Evolutionary conservation across 2,329 filamentous ascomycete species (phyloP).

Genomic region (Talaromyces funiculosus): DNA sequence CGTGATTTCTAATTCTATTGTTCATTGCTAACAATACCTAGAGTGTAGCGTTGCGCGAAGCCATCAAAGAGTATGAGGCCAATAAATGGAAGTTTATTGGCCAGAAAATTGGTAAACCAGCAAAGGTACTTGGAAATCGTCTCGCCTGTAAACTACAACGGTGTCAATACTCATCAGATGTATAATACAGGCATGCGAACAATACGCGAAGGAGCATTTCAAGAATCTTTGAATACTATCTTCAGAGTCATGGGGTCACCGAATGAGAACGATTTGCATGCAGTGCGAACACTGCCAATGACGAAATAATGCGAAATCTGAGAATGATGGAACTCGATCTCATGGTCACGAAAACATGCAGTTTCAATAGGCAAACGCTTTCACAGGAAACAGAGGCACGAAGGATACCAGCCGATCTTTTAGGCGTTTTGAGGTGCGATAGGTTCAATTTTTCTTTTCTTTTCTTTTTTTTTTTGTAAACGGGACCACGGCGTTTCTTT

Average conservation of each 20-base stretch:
- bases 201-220: constrained; percentile 96
- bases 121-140: constrained; percentile 69
- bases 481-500: background rate
- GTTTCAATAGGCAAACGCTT: background rate
- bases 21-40: constrained; percentile 16
- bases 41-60: constrained; percentile 62
- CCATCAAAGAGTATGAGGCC: constrained; percentile 97
- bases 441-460: background rate
- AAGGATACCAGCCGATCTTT: background rate
- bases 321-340: background rate
- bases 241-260: background rate
- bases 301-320: background rate
- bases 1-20: background rate
- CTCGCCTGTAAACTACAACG: background rate
- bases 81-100: constrained; percentile 99
- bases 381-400: background rate
- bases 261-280: background rate
- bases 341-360: background rate
- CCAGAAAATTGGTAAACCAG: constrained; percentile 93
- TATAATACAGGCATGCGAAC: constrained; percentile 63
- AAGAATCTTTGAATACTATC: constrained; percentile 30
- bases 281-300: background rate
- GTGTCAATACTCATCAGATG: constrained; percentile 18
- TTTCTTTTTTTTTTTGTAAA: no score
- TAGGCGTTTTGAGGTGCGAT: background rate